A percentile compares a stretch with the other conserved stretches of the same genome.
Conservation (phyloP, 805 yeast species). For the Lipomyces anomalus region DNA sequence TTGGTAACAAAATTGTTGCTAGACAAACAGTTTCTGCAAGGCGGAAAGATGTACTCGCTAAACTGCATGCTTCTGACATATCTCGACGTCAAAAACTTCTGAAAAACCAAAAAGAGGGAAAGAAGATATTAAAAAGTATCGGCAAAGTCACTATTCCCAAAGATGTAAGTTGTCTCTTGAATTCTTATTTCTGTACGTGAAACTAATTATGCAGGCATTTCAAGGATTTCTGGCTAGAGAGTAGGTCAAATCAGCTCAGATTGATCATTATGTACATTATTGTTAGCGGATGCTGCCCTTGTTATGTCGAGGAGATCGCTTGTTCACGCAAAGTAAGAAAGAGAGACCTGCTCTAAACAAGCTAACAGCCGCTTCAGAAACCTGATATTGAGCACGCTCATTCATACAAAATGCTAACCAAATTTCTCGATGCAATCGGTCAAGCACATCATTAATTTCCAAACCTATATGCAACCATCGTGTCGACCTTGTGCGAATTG, state of each 20-base stretch:
- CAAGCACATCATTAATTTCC: too few species aligned
- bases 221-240: slow-evolving; percentile 25
- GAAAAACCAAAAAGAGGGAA: slow-evolving; percentile 89
- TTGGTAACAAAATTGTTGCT: slow-evolving; percentile 73
- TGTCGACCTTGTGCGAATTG: slow-evolving; percentile 60
- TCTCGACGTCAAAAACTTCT: slow-evolving; percentile 82
- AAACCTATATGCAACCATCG: slow-evolving; percentile 57
- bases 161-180: slow-evolving; percentile 11
- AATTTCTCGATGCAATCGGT: too few species aligned
- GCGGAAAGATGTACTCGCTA: slow-evolving; percentile 90
- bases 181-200: background rate
- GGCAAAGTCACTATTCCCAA: slow-evolving; percentile 63
- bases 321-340: too few species aligned
- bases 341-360: too few species aligned
- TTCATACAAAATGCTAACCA: too few species aligned
- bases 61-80: slow-evolving; percentile 88
- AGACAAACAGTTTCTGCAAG: slow-evolving; percentile 91
- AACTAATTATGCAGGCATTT: slow-evolving; percentile 14
- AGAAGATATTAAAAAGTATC: slow-evolving; percentile 69
- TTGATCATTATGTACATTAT: too few species aligned
- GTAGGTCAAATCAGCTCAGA: too few species aligned
- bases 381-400: too few species aligned
- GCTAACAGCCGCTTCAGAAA: too few species aligned
- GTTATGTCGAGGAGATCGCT: too few species aligned
- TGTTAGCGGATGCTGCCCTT: too few species aligned